Evolutionary conservation across 2,329 filamentous ascomycete species (phyloP), one percentile per base, ranked within the genome.

Genomic region (Tolypocladium nubicola): DNA sequence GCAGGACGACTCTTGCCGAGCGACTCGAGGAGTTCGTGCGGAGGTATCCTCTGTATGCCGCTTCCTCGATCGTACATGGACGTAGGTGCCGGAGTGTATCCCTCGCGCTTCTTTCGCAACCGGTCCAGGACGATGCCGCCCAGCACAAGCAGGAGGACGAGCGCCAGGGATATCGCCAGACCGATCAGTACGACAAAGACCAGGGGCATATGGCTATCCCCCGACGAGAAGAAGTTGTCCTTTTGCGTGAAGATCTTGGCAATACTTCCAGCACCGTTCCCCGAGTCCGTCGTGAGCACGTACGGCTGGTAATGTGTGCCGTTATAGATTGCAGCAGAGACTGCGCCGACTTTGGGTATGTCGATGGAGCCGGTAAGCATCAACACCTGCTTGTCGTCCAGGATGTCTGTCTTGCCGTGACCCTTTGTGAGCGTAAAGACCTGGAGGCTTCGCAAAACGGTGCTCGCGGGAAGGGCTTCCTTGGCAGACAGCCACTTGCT

Each of bases 251-350:
- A 96, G 60, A 97, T 79, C 63, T 83, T 84, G 39, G 88, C 85
- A 66, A 99, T 82, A 65, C 84, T 92, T 53, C 92, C 90, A 13
- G 83, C 76, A 14, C 79, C 77, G 58, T 84, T 84, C 65, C 84
- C 79, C 14, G 79, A 73, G 58, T 80, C 87, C 52, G 84, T 87
- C 2, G 92, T 89, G 47, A 99, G 80, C 45, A 90, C 81, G 70
- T 93, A 96, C 0, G 94, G 93, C 55, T 79, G 78, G 68, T 93
- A 85, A 3, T 77, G 75, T 13, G 85, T 90, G 65, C 94, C 94
- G 67, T 97, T 90, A 76, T 89, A 99, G 35, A 97, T 76, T 9
- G 86, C 93, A 10, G 90, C 91, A 16, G 93, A 96, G 7, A 88
- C 90, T 58, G 85, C 86, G 58, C 93, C 92, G 67, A 91, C 91